phyloP scores from a whole-genome alignment of 805 yeast species.

The Suhomyces emberorum region DNA sequence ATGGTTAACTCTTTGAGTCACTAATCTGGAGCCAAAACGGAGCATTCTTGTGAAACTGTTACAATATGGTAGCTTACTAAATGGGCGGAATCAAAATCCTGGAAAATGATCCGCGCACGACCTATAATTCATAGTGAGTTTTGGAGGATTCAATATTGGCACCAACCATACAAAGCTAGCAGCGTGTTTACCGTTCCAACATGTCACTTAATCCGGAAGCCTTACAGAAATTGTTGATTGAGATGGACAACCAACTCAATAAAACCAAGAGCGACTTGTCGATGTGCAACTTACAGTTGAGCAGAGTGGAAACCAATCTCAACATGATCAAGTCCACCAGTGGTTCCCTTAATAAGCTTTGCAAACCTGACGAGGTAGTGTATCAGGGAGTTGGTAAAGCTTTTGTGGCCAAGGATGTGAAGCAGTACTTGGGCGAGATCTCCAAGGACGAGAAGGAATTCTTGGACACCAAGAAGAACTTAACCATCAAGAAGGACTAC shows the following conservation, averaged over 20 bases:
- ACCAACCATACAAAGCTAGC: not conserved
- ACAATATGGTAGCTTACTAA: not conserved
- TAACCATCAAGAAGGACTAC: conserved; percentile 68
- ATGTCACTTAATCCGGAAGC: conserved; percentile 41
- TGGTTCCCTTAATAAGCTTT: conserved; percentile 45
- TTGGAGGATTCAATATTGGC: not conserved
- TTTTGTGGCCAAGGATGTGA: conserved; percentile 47
- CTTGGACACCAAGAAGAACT: conserved; percentile 55
- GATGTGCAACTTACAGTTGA: conserved; percentile 50
- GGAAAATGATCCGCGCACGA: not conserved
- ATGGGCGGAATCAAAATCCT: not conserved
- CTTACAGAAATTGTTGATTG: conserved; percentile 53
- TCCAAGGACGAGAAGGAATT: conserved; percentile 50
- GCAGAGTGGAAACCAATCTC: conserved; percentile 46
- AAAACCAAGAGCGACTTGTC: conserved; percentile 58
- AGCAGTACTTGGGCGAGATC: conserved; percentile 48
- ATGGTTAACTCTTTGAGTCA: not conserved
- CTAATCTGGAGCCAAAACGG: not conserved
- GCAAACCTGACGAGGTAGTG: conserved; percentile 45
- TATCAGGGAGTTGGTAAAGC: conserved; percentile 88
- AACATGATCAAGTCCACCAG: conserved; percentile 55
- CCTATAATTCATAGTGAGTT: not conserved
- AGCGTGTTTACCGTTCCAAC: too few relatives aligned
- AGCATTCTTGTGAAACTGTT: not conserved
- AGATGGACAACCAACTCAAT: conserved; percentile 64